These are phyloP conservation scores for Erythrobasidium hasegawianum DNA, from an alignment of 1,284 basidiomycete species.

Conservation along the genomic window DNA sequence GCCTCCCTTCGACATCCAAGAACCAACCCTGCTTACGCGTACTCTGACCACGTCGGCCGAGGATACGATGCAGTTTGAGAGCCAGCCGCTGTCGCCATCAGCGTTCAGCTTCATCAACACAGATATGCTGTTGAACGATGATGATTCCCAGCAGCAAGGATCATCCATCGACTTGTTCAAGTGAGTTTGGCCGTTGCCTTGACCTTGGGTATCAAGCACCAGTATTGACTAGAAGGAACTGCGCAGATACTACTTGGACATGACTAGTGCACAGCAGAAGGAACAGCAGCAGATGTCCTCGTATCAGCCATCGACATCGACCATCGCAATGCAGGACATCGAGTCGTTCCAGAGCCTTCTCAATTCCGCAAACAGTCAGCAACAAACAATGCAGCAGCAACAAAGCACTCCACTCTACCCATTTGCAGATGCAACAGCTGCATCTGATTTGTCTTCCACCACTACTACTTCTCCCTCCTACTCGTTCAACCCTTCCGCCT, in stretches of 20 bases:
- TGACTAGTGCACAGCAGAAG: not conserved
- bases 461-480: not conserved
- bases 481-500: not conserved
- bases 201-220: too few relatives aligned
- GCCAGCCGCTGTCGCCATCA: not conserved
- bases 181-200: too few relatives aligned
- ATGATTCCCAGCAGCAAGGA: too few relatives aligned
- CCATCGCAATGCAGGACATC: not conserved
- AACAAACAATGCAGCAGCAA: too few relatives aligned
- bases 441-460: too few relatives aligned
- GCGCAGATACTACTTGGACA: slow-evolving; percentile 2
- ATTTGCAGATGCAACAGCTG: not conserved
- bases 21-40: too few relatives aligned
- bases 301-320: not conserved
- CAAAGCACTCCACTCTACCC: not conserved
- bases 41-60: not conserved
- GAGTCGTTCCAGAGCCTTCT: not conserved
- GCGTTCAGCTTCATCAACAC: slow-evolving; percentile 6
- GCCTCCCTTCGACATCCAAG: too few relatives aligned
- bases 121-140: not conserved
- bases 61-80: slow-evolving; percentile 2
- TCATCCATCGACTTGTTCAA: slow-evolving; percentile 4
- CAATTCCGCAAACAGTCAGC: not conserved
- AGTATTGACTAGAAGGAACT: too few relatives aligned
- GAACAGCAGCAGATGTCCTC: slow-evolving; percentile 2